Base-by-base conservation (phyloP, 495 filamentous ascomycete species). In the Annulohypoxylon moriforme region DNA sequence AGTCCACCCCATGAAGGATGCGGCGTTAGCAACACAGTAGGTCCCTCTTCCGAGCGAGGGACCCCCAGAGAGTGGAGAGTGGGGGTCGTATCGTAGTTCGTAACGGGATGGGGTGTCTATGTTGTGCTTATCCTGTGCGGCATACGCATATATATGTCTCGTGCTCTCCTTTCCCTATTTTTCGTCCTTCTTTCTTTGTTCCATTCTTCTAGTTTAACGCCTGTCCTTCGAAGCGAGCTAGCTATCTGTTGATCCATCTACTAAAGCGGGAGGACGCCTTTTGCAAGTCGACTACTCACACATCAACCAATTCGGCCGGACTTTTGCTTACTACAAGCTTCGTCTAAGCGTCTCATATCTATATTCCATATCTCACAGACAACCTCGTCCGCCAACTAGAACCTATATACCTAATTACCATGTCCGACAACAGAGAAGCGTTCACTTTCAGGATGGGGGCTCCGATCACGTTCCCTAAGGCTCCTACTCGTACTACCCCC, bases 201-300 rank as follows among this genome's bases (percentile, higher is more conserved):
- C 31, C 14, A 29, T 56, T 27, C 47, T 38, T 25, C 27, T 53
- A 60, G 22, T 64, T 64, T 36, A 36, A 63, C 65, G 31, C 44
- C 16, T 31, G 11, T 24, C 2, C 14, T 34, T 42, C 29, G 31
- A 67, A 44, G 27, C 24, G 38, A 40, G 10, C 50, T 56, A 46
- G 34, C 18, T 40, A 53, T 5, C 22, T 56, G 42, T 44, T 8
- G 42, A 65, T 29, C 47, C 22, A 55, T 18, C 20, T 44, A 65
- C 55, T 11, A 25, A 31, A 71, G 63, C 49, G 69, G 69, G 63
- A 71, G 67, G 68, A 66, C 68, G 47, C 24, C 38, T 60, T 58
- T 27, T 38, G 56, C 36, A 62, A 10, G 29, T 53, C 16, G 22
- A 69, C 33, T 34, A 61, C 36, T 22, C 22, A 69, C 13, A 27